A percentile compares a stretch with the other conserved stretches of the same genome.
phyloP scores from a whole-genome alignment of 1,139 yeast species.

The Zygoascus hellenicus region DNA sequence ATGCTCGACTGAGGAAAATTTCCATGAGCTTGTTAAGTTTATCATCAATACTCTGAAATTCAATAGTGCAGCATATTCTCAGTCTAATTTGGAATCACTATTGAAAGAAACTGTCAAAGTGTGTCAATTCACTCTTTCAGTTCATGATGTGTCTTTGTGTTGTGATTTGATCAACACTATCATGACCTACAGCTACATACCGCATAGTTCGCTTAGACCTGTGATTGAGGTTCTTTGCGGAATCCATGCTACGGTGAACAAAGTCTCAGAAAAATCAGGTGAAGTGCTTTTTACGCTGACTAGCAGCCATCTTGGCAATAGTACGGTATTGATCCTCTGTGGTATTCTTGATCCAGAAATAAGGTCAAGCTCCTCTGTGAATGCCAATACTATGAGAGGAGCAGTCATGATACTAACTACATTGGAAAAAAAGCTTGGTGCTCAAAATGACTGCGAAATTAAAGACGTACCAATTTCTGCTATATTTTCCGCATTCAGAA shows the following conservation, averaged over 20 bases:
- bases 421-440: conserved; percentile 19
- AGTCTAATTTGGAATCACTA: conserved; percentile 35
- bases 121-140: conserved; percentile 42
- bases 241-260: conserved; percentile 38
- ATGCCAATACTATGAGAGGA: conserved; percentile 45
- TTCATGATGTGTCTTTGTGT: conserved; percentile 38
- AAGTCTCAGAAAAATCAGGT: conserved; percentile 40
- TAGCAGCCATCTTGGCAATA: conserved; percentile 35
- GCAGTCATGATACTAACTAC: conserved; percentile 37
- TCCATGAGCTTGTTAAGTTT: conserved; percentile 37
- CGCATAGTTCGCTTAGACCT: conserved; percentile 37
- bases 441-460: conserved; percentile 14
- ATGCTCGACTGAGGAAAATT: conserved; percentile 28
- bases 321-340: conserved; percentile 36
- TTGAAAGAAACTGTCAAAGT: conserved; percentile 38
- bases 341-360: conserved; percentile 33
- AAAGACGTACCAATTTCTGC: conserved; percentile 24
- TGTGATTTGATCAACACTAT: conserved; percentile 45
- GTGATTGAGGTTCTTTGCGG: conserved; percentile 48
- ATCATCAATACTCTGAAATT: conserved; percentile 44
- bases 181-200: conserved; percentile 45
- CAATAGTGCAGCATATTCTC: conserved; percentile 45
- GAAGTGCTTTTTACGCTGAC: conserved; percentile 36
- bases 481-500: conserved; percentile 25
- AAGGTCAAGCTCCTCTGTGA: conserved; percentile 26